These are phyloP conservation scores for Hymenoscyphus fructigenus DNA, from an alignment of 2,329 filamentous ascomycete species.

Conservation along the genomic window DNA sequence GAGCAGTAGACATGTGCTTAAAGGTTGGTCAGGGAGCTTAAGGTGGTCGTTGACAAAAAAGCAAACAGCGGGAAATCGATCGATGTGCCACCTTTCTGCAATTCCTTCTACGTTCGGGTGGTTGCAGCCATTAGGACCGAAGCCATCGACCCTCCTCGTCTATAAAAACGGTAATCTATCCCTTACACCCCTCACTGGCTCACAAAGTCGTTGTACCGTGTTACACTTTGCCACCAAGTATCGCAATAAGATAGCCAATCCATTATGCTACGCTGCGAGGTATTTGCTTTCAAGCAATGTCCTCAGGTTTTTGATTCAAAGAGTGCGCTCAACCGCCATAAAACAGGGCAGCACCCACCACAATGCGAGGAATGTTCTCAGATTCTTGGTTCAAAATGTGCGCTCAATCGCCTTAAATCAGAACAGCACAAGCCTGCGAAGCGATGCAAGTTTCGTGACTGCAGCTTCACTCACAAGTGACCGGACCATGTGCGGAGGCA, in stretches of 20 bases:
- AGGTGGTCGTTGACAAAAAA: not conserved
- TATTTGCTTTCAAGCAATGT: not conserved
- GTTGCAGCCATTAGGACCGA: not conserved
- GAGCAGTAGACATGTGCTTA: not conserved
- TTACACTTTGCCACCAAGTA: not conserved
- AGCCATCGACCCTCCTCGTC: constrained; percentile 1
- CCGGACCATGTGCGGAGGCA: not conserved
- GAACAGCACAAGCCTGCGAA: not conserved
- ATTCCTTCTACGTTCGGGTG: not conserved
- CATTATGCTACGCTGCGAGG: not conserved
- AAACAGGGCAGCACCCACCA: not conserved
- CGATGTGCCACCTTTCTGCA: not conserved
- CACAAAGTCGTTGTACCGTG: not conserved
- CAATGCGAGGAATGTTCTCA: too few species aligned
- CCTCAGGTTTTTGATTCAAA: not conserved
- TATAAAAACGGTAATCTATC: not conserved
- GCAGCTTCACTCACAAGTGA: not conserved
- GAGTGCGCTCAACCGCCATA: not conserved
- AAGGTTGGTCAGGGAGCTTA: not conserved
- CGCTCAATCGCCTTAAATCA: not conserved
- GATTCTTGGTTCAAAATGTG: not conserved
- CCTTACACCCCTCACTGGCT: not conserved
- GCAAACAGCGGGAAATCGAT: not conserved
- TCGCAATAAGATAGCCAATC: not conserved
- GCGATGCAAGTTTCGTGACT: not conserved